phyloP scores from a whole-genome alignment of 768 basidiomycete genomes.

The Porphyrellus cyaneotinctus region DNA sequence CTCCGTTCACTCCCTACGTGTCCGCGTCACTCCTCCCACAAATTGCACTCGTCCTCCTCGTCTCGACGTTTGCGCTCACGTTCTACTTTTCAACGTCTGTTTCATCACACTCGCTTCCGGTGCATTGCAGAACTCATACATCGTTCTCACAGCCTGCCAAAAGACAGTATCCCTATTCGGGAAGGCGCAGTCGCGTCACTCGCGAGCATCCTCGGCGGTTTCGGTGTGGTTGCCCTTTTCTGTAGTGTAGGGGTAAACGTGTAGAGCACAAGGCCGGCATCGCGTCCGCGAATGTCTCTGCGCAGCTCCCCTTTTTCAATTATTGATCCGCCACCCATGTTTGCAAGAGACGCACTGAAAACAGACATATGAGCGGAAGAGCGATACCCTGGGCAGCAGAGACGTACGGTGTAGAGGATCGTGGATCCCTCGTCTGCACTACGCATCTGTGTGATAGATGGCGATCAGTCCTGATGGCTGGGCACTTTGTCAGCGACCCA shows the following conservation, averaged over 20 bases:
- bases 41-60: conserved; percentile 69
- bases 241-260: conserved; percentile 30
- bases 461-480: neutral
- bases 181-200: conserved; percentile 68
- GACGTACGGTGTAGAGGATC: conserved; percentile 85
- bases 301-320: conserved; percentile 35
- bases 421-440: conserved; percentile 95
- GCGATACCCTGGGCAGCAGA: neutral
- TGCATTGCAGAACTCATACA: conserved; percentile 3
- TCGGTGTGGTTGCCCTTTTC: conserved; percentile 87
- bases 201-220: conserved; percentile 79
- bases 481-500: conserved; percentile 28
- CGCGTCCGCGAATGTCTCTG: neutral
- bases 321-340: conserved; percentile 81
- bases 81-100: conserved; percentile 90
- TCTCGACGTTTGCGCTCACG: conserved; percentile 73
- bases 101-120: neutral
- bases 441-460: conserved; percentile 49
- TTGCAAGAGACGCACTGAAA: conserved; percentile 69
- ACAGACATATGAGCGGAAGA: conserved; percentile 5
- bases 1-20: conserved; percentile 68
- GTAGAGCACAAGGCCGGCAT: conserved; percentile 19
- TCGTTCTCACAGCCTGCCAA: conserved; percentile 59
- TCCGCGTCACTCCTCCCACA: conserved; percentile 66
- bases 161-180: conserved; percentile 57